Base-by-base conservation (phyloP, 139 green algal species). In the Mesotaenium endlicherianum region DNA sequence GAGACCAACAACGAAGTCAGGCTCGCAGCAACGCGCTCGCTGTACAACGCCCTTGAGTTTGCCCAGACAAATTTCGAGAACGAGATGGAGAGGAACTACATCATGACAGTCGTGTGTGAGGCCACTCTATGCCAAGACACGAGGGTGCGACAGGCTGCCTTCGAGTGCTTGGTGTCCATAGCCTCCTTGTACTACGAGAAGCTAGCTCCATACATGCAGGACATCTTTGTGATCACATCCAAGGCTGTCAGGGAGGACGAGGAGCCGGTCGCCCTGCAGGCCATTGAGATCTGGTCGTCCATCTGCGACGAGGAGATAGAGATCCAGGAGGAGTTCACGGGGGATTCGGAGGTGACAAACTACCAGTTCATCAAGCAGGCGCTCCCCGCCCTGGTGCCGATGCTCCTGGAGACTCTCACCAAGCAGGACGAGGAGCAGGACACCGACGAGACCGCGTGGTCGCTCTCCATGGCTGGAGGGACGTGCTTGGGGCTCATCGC, bases 271-370 rank as follows among this genome's bases (percentile, higher is more conserved):
- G 94, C 91, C 26, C 89, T 95, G 70, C 94, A 98, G 90, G 96
- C 96, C 17, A 92, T 99, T 3, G 96, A 99, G 92, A 95, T 99
- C 43, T 99, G 96, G 96, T 95, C 86, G 80, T 93, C 92, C 0
- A 87, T 97, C 36, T 88, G 75, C 30, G 94, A 97, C 68, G 91
- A 96, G 83, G 94, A 97, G 87, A 90, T 92, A 26, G 91, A 77
- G 43, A 57, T 89, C 26, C 77, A 90, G 64, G 71, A 94, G 67
- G 93, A 92, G 40, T 86, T 90, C 34, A 92, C 93, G 42, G 90
- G 88, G 11, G 82, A 91, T 57, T 85, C 83, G 14, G 83, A 88
- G n/a, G 69, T 88, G 8, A 88, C 43, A 1, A 88, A 92, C 85
- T 94, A 97, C 87, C 72, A 94, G 69, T 98, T 99, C 80, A 94